phyloP scores from a whole-genome alignment of 768 basidiomycete species.

The Mycena capillaripes region DNA sequence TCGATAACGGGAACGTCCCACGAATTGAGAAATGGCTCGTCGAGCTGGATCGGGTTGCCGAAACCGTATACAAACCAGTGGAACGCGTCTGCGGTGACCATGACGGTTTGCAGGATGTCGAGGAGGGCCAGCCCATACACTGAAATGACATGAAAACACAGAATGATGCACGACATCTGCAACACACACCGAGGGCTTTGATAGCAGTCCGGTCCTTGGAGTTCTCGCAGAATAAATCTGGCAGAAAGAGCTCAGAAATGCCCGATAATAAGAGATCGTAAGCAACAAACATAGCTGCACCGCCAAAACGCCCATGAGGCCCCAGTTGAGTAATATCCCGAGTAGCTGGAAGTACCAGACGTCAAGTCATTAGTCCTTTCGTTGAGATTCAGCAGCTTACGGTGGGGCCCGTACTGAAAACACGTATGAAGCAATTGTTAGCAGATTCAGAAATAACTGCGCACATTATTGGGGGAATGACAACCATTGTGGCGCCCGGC shows the following conservation, averaged over 20 bases:
- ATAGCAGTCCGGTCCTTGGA: conserved; percentile 22
- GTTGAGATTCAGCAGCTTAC: conserved; percentile 14
- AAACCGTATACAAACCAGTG: conserved; percentile 43
- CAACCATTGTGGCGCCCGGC: conserved; percentile 20
- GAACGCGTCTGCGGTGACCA: conserved; percentile 41
- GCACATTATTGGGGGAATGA: conserved; percentile 16
- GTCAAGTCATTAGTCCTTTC: background rate
- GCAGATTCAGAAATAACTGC: conserved; percentile 9
- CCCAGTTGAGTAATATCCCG: conserved; percentile 28
- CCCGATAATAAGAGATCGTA: background rate
- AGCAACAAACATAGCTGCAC: conserved; percentile 24
- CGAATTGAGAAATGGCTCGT: conserved; percentile 34
- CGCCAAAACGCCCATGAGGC: conserved; percentile 28
- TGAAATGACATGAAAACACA: conserved; percentile 17
- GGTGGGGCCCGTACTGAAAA: conserved; percentile 28
- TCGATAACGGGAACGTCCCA: conserved; percentile 40
- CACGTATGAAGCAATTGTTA: conserved; percentile 8
- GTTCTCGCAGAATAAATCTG: conserved; percentile 24
- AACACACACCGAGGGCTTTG: conserved; percentile 26
- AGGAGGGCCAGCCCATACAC: conserved; percentile 39
- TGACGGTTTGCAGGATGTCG: conserved; percentile 38
- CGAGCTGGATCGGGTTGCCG: conserved; percentile 28
- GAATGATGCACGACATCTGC: conserved; percentile 7
- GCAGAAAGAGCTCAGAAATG: conserved; percentile 1
- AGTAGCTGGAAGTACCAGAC: conserved; percentile 12